phyloP scores from a whole-genome alignment of 345 rosid species.

The Pugionium cornutum region DNA sequence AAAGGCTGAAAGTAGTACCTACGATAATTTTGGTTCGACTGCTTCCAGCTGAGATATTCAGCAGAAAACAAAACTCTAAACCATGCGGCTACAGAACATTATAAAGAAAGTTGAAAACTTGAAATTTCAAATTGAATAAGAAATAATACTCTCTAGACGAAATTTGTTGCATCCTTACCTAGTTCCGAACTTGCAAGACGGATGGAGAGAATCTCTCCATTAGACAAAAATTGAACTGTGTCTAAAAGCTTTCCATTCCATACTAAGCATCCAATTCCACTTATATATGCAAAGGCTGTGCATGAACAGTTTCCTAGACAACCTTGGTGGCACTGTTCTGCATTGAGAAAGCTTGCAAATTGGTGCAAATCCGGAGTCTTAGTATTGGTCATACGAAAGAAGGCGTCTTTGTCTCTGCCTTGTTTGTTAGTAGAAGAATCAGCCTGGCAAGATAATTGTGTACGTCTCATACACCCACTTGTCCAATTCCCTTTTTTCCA shows the following conservation, averaged over 20 bases:
- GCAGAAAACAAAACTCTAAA: constrained; percentile 18
- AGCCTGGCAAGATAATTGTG: constrained; percentile 27
- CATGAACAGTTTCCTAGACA: constrained; percentile 43
- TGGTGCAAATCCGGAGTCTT: constrained; percentile 41
- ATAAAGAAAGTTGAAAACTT: neutral
- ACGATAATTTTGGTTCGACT: constrained; percentile 29
- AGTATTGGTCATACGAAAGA: constrained; percentile 20
- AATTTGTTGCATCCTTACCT: constrained; percentile 20
- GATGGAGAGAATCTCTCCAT: constrained; percentile 31
- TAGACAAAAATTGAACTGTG: constrained; percentile 26
- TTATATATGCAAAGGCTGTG: constrained; percentile 28
- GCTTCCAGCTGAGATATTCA: constrained; percentile 34
- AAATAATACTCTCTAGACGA: neutral
- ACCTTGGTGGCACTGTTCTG: constrained; percentile 23
- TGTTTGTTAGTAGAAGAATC: constrained; percentile 25
- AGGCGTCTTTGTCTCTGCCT: constrained; percentile 26
- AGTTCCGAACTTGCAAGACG: constrained; percentile 40
- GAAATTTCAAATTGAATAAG: neutral
- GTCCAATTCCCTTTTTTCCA: constrained; percentile 40
- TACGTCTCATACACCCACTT: constrained; percentile 35
- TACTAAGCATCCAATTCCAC: constrained; percentile 38
- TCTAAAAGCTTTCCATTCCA: constrained; percentile 37
- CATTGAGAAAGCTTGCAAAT: constrained; percentile 28
- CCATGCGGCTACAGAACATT: constrained; percentile 12
- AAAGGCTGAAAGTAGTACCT: constrained; percentile 30